Evolutionary conservation across 192 early-diverging fungal genomes (phyloP), one percentile per base, ranked within the genome.

Genomic region (Coemansia sp.): DNA sequence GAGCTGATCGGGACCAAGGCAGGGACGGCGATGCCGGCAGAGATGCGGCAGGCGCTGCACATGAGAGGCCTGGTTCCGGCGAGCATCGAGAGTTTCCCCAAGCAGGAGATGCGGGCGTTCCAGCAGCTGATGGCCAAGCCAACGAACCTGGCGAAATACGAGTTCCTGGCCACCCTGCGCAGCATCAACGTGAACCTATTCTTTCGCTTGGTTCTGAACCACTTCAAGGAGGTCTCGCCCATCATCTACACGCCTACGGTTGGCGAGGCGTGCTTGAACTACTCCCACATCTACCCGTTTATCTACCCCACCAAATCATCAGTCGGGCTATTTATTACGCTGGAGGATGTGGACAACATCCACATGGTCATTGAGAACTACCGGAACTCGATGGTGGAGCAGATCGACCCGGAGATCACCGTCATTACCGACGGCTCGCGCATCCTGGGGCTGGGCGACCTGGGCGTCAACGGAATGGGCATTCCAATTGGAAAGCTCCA

Each of bases 401-500:
- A 59, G 9, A 59, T 78, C 4, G 77, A 74, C 20, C 86, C 86
- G 3, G 81, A 92, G 45, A 95, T 97, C 49, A 81, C 85, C 16
- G 94, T 97, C 18, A 89, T 97, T 39, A 91, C 92, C 1, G 94
- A 97, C 62, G 92, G 94, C 9, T 89, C 86, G 12, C 79, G 91
- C 40, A 93, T 97, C 47, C 75, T 97, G 27, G 94, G 94, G 10
- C 74, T 95, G 27, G 94, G 94, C 37, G 93, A 96, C 61, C 78
- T 92, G 30, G 94, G 93, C 60, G 80, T 95, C 38, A 90, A 89
- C 51, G 94, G 94, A 14, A 90, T 94, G 83, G 90, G 90, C 17
- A 97, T 97, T 57, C 88, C 90, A 19, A 84, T 94, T 18, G 92
- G 91, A 52, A 97, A 95, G 62, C 85, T 97, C 20, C 90, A 91